phyloP scores from a whole-genome alignment of 1,284 basidiomycete species.

The Singerocomus inundabilis region DNA sequence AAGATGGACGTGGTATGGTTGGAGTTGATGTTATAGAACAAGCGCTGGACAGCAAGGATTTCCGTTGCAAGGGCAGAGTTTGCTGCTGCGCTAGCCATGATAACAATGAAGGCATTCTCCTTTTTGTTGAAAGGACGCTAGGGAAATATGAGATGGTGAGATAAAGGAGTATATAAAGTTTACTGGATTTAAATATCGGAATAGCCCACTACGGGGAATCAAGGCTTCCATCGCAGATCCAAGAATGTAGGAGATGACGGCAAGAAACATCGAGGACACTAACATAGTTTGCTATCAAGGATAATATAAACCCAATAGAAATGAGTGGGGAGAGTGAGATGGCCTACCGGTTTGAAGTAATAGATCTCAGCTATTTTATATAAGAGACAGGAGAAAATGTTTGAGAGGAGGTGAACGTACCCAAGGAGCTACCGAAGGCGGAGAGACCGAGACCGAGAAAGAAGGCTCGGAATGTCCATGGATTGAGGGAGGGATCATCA shows the following conservation, averaged over 20 bases:
- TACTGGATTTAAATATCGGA: conserved; percentile 58
- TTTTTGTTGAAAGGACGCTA: conserved; percentile 45
- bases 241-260: conserved; percentile 42
- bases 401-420: conserved; percentile 7
- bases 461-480: conserved; percentile 57
- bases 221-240: conserved; percentile 42
- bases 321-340: not conserved
- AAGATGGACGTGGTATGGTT: conserved; percentile 55
- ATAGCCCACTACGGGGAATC: conserved; percentile 48
- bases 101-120: conserved; percentile 63
- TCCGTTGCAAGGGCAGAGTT: conserved; percentile 65
- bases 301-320: not conserved
- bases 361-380: conserved; percentile 47
- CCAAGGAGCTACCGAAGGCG: conserved; percentile 56
- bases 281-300: conserved; percentile 42
- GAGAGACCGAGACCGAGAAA: conserved; percentile 62
- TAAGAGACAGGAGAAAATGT: not conserved
- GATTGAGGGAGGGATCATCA: conserved; percentile 56
- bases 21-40: conserved; percentile 54
- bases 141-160: conserved; percentile 10
- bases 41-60: conserved; percentile 61
- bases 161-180: conserved; percentile 15
- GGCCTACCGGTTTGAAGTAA: conserved; percentile 54
- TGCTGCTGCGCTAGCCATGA: conserved; percentile 67
- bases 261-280: conserved; percentile 53